Evolutionary conservation across 163 green algal genomes (phyloP).

Genomic region (Scenedesmus sp.): DNA sequence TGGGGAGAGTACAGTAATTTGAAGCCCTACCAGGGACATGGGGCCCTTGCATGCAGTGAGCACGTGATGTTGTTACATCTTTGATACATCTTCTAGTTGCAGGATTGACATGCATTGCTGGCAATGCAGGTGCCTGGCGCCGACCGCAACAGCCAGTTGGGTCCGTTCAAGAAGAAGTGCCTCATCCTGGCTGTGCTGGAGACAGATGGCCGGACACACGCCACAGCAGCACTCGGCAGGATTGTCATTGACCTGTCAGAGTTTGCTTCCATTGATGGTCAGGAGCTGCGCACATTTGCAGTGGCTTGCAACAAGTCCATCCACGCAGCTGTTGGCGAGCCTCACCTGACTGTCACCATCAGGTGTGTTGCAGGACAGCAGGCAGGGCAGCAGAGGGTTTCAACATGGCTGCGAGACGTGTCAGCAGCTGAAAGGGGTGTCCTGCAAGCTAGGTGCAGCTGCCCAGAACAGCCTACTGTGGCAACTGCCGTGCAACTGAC

Average conservation of each 20-base stretch:
- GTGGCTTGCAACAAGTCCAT: constrained; percentile 75
- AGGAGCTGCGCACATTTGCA: constrained; percentile 71
- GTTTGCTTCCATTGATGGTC: constrained; percentile 70
- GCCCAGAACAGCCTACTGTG: background rate
- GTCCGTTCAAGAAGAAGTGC: constrained; percentile 77
- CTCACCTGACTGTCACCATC: constrained; percentile 72
- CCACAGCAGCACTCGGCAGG: constrained; percentile 67
- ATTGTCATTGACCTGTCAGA: constrained; percentile 76
- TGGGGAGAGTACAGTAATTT: background rate
- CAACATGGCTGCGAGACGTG: background rate
- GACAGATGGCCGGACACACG: constrained; percentile 69
- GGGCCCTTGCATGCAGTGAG: background rate
- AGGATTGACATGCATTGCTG: background rate
- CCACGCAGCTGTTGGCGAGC: constrained; percentile 69
- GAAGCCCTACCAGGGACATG: background rate
- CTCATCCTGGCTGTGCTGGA: constrained; percentile 76
- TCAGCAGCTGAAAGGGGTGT: background rate
- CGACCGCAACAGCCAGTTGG: constrained; percentile 48
- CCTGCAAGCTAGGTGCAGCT: background rate
- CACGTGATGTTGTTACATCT: background rate
- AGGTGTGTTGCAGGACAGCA: constrained; percentile 48
- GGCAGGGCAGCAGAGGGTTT: background rate
- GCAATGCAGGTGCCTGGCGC: constrained; percentile 24
- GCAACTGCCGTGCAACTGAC: background rate
- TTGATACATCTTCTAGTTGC: background rate